phyloP scores from a whole-genome alignment of 2,329 filamentous ascomycete species.

The Metarhizium anisopliae region DNA sequence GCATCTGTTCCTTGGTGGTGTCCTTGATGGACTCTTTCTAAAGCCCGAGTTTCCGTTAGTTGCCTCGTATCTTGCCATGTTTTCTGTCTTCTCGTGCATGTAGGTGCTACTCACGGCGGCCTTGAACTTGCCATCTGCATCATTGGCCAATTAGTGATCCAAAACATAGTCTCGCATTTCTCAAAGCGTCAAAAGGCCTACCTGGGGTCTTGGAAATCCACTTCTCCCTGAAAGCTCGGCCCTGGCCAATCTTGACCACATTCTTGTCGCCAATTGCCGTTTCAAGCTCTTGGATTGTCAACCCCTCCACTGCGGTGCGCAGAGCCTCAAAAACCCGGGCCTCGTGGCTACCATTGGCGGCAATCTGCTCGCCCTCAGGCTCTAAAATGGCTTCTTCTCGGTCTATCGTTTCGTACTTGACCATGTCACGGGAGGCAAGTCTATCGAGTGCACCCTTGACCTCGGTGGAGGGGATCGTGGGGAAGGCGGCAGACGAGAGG shows the following conservation, averaged over 20 bases:
- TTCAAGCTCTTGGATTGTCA: conserved; percentile 70
- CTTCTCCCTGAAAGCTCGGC: conserved; percentile 82
- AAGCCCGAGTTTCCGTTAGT: background rate
- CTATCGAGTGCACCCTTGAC: conserved; percentile 86
- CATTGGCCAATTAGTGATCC: conserved; percentile 1
- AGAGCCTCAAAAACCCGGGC: conserved; percentile 74
- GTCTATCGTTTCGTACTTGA: conserved; percentile 77
- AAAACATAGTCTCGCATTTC: no score
- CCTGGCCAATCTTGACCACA: conserved; percentile 76
- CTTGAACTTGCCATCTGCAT: conserved; percentile 8
- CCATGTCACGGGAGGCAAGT: conserved; percentile 75
- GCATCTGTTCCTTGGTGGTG: conserved; percentile 65
- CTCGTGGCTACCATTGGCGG: conserved; percentile 69
- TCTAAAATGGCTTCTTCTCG: conserved; percentile 70
- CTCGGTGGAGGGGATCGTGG: conserved; percentile 52
- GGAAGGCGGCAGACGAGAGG: conserved; percentile 61
- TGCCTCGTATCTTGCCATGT: background rate
- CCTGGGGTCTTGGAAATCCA: conserved; percentile 54
- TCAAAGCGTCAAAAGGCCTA: conserved; percentile 22
- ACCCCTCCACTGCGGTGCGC: conserved; percentile 62
- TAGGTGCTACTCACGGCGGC: conserved; percentile 5
- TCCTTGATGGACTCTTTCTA: conserved; percentile 70
- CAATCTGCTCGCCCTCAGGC: conserved; percentile 63
- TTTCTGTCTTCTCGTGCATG: background rate
- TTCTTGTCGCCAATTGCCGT: conserved; percentile 62